A percentile compares a stretch with the other conserved stretches of the same genome.
Evolutionary conservation across 108 stramenopile genomes (phyloP).

Genomic region (Schizochytrium sp.): DNA sequence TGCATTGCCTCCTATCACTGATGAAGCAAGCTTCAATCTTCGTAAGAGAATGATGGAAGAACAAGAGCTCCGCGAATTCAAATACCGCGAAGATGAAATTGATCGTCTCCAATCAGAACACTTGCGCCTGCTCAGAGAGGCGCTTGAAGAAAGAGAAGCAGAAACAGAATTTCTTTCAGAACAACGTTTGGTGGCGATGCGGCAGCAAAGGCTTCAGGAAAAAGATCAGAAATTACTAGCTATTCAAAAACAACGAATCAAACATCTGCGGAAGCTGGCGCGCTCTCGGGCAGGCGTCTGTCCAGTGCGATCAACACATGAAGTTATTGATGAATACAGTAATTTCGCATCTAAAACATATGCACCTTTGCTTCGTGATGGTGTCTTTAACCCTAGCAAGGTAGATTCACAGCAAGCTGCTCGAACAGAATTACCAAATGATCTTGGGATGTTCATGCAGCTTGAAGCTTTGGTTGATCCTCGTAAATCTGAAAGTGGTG

Average conservation of each 20-base stretch:
- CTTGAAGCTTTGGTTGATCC: constrained; percentile 55
- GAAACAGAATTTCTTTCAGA: constrained; percentile 73
- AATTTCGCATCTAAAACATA: constrained; percentile 73
- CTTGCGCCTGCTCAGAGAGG: constrained; percentile 67
- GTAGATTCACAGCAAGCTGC: neutral
- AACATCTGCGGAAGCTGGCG: constrained; percentile 76
- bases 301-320: constrained; percentile 61
- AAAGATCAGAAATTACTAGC: constrained; percentile 67
- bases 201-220: constrained; percentile 72
- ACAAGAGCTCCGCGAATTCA: constrained; percentile 66
- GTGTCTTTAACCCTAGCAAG: constrained; percentile 57
- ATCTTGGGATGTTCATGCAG: neutral
- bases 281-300: constrained; percentile 65
- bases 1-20: constrained; percentile 78
- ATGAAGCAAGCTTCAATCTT: constrained; percentile 73
- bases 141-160: constrained; percentile 74
- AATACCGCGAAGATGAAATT: constrained; percentile 55
- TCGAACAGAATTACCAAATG: constrained; percentile 1
- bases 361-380: constrained; percentile 75
- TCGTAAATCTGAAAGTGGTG: neutral
- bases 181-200: constrained; percentile 75
- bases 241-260: constrained; percentile 72
- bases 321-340: constrained; percentile 77
- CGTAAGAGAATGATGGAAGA: constrained; percentile 75
- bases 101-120: constrained; percentile 59